These are phyloP conservation scores for Fusarium anguioides DNA, from an alignment of 2,329 filamentous ascomycete species.

Conservation along the genomic window DNA sequence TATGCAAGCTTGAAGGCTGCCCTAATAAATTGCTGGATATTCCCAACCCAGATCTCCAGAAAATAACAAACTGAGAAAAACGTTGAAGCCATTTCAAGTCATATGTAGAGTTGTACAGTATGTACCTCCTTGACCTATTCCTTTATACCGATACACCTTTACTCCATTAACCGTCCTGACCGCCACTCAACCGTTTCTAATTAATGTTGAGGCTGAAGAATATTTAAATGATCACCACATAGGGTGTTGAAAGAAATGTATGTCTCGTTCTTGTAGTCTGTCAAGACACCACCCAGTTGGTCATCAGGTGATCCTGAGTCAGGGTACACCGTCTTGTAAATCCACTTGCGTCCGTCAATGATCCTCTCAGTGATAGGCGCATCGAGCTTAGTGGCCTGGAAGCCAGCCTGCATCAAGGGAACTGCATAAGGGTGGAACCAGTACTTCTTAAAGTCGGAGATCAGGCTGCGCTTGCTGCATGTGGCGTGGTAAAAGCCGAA, in stretches of 20 bases:
- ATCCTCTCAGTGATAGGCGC: slow-evolving; percentile 42
- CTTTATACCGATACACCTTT: slow-evolving; percentile 8
- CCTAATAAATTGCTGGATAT: neutral
- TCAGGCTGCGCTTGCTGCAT: slow-evolving; percentile 49
- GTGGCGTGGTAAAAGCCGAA: slow-evolving; percentile 55
- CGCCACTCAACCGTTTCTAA: neutral
- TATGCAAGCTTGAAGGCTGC: neutral
- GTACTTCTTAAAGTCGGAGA: slow-evolving; percentile 49
- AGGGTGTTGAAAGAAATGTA: slow-evolving; percentile 24
- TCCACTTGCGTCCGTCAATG: slow-evolving; percentile 50
- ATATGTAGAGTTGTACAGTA: neutral
- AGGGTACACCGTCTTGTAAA: slow-evolving; percentile 29
- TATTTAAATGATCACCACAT: slow-evolving; percentile 11
- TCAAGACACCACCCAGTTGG: slow-evolving; percentile 34
- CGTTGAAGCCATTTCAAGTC: neutral
- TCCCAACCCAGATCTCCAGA: neutral
- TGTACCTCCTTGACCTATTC: neutral
- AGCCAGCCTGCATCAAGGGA: slow-evolving; percentile 46
- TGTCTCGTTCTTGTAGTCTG: slow-evolving; percentile 31
- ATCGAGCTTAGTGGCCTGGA: slow-evolving; percentile 39
- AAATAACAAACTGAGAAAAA: neutral
- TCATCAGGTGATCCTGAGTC: slow-evolving; percentile 5
- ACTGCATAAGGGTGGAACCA: slow-evolving; percentile 54
- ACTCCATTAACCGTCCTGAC: slow-evolving; percentile 16
- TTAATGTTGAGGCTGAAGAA: slow-evolving; percentile 4